Evolutionary conservation across 305 asterid genomes (phyloP).

Genomic region (Lippia alba): DNA sequence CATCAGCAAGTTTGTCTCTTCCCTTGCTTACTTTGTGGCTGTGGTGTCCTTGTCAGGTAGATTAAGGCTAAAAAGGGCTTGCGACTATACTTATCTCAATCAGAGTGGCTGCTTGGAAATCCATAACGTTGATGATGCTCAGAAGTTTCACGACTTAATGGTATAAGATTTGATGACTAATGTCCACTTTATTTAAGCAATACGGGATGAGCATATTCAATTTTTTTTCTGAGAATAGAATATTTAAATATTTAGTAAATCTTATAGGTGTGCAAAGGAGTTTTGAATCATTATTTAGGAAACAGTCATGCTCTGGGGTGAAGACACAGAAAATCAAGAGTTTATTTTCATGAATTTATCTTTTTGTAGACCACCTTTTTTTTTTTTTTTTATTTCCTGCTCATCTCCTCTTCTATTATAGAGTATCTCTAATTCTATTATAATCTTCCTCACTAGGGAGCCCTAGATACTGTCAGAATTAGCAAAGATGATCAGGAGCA

Average conservation of each 20-base stretch:
- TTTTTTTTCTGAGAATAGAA: background rate
- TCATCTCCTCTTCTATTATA: slow-evolving; percentile 11
- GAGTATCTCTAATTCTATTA: slow-evolving; percentile 31
- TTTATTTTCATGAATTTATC: slow-evolving; percentile 12
- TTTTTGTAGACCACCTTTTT: slow-evolving; percentile 18
- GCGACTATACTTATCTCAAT: slow-evolving; percentile 74
- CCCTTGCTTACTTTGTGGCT: slow-evolving; percentile 16
- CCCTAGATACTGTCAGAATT: slow-evolving; percentile 65
- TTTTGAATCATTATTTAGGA: slow-evolving; percentile 18
- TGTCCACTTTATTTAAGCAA: background rate
- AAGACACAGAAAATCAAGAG: slow-evolving; percentile 16
- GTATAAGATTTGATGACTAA: slow-evolving; percentile 43
- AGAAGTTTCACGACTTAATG: slow-evolving; percentile 67
- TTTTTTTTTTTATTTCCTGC: too few relatives aligned
- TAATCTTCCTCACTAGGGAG: slow-evolving; percentile 62
- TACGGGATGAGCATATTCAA: too few relatives aligned
- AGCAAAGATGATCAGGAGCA: slow-evolving; percentile 76
- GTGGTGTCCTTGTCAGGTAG: slow-evolving; percentile 64
- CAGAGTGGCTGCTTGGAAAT: slow-evolving; percentile 75
- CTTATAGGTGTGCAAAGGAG: background rate
- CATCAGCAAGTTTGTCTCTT: background rate
- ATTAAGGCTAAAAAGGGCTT: slow-evolving; percentile 70
- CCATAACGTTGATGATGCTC: slow-evolving; percentile 69
- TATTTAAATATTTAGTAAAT: too few relatives aligned
- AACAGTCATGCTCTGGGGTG: slow-evolving; percentile 13